Percentiles rank a stretch among this genome's conserved stretches.
Conservation (phyloP, 1,284 basidiomycete genomes). For the Ustilago cynodontis region DNA sequence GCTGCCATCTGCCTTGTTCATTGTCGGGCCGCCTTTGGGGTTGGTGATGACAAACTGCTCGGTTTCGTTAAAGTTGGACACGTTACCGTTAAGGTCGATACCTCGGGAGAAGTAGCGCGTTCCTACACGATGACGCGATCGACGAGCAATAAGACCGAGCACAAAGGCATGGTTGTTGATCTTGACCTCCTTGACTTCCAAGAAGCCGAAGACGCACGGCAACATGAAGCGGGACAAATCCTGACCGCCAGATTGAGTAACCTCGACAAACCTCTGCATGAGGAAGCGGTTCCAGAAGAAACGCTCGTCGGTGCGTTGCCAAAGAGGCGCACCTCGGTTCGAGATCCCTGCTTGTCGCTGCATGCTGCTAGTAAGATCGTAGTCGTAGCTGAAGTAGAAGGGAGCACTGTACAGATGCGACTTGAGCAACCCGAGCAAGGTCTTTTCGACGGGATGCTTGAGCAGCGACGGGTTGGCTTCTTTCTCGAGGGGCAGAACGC, state of each 20-base stretch:
- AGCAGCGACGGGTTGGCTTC: slow-evolving; percentile 76
- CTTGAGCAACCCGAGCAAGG: slow-evolving; percentile 86
- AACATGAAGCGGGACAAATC: slow-evolving; percentile 86
- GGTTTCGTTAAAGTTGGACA: slow-evolving; percentile 72
- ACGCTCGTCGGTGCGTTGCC: slow-evolving; percentile 84
- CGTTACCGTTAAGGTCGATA: slow-evolving; percentile 78
- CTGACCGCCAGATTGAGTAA: slow-evolving; percentile 66
- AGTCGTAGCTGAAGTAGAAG: slow-evolving; percentile 91
- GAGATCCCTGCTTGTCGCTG: slow-evolving; percentile 80
- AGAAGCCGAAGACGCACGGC: slow-evolving; percentile 75
- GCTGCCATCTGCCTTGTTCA: slow-evolving; percentile 72
- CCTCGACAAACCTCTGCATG: slow-evolving; percentile 55
- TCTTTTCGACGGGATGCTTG: slow-evolving; percentile 85
- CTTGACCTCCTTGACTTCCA: slow-evolving; percentile 83
- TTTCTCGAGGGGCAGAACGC: slow-evolving; percentile 84
- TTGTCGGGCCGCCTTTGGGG: slow-evolving; percentile 64
- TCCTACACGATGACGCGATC: slow-evolving; percentile 92
- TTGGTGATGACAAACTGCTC: slow-evolving; percentile 74
- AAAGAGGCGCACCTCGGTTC: slow-evolving; percentile 75
- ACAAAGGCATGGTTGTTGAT: slow-evolving; percentile 85
- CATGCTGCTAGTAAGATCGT: slow-evolving; percentile 88
- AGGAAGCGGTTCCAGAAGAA: slow-evolving; percentile 97
- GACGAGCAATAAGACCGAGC: slow-evolving; percentile 88
- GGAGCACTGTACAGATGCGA: slow-evolving; percentile 83
- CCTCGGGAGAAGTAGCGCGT: slow-evolving; percentile 98